Evolutionary conservation across 1,284 basidiomycete genomes (phyloP), one percentile per base, ranked within the genome.

Genomic region (Agroathelia rolfsii): DNA sequence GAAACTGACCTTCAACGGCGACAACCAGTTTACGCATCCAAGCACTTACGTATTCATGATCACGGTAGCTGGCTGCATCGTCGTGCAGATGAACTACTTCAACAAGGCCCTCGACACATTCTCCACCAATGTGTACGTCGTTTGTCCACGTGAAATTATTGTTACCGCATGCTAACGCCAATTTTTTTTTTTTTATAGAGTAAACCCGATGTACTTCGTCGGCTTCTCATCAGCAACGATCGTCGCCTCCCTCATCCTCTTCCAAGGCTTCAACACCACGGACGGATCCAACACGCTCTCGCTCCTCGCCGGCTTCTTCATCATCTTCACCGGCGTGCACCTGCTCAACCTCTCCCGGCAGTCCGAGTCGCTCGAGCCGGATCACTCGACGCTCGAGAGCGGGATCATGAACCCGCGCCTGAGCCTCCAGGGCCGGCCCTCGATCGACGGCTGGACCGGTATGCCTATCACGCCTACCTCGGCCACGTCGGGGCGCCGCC

Each of bases 171-270:
- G 8, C 17, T 18, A 14, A 13, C n/a, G n/a, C 23, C 8, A 21
- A n/a, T 34, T 12, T 32, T 12, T 30, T 29, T 40, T 46, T 40
- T 51, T 13, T 13, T 24, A 16, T 52, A 89, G 87, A 26, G 93
- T 98, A 38, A 98, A 99, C 55, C 94, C 95, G 0, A 86, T 95
- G 67, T 98, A 98, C 63, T 97, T 94, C 52, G 94, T 97, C 56
- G 84, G 88, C 56, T 99, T 99, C 64, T 93, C 92, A n/a, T 88
- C 89, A 2, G 84, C 84, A 8, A 97, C 94, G 17, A 87, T 96
- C 49, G 68, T 94, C 33, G 92, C 94, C 0, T 96, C 92, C 32
- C 76, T 96, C 42, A 90, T 97, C 45, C 74, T 97, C 40, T 97
- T 97, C 70, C 85, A 88, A 63, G 94, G 94, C 1, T 87, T 98